Evolutionary conservation across 1,139 yeast species (phyloP), one percentile per base, ranked within the genome.

Genomic region (Debaryomycetaceae sp.): DNA sequence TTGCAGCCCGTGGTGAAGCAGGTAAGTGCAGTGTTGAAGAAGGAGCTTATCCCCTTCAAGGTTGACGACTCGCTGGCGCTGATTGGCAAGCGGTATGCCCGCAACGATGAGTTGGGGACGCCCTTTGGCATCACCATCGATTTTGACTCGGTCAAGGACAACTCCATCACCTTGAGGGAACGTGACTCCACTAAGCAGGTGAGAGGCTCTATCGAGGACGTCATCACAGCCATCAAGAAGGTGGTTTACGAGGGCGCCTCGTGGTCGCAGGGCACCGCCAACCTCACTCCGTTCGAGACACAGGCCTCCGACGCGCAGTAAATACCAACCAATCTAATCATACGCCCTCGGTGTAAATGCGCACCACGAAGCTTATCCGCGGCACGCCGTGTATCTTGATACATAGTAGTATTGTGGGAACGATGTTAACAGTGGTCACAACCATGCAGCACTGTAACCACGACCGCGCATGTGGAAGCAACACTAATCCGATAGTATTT

Each of bases 31-130:
- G 67, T 66, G 40, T 75, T 93, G 55, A 84, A 94, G 62, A 68
- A 71, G 46, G 79, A 78, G 43, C 93, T 88, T 56, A 78, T 93
- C 49, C 93, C 97, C 44, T 86, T 89, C 72, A 91, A 89, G 73
- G 82, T 89, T 37, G 99, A 93, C 58, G 98, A 93, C 58, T 88
- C 97, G 12, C 83, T 95, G 51, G 97, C 96, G 21, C 86, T 97
- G 18, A 91, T 93, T 49, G 99, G 99, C 67, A 86, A 89, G 71
- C 83, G 99, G 68, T 93, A 93, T 53, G 89, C 98, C 40, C 85
- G 99, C 71, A 93, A 93, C 60, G 99, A 93, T 61, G 99, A 93
- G 67, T 77, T 93, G 58, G 99, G 99, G 61, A 93, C 98, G 37
- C 98, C 99, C 47, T 93, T 91, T 54, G 99, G 99, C 61, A 78